Base-by-base conservation (phyloP, 176 grass and related monocot genomes). In the Pontederia paniculata region DNA sequence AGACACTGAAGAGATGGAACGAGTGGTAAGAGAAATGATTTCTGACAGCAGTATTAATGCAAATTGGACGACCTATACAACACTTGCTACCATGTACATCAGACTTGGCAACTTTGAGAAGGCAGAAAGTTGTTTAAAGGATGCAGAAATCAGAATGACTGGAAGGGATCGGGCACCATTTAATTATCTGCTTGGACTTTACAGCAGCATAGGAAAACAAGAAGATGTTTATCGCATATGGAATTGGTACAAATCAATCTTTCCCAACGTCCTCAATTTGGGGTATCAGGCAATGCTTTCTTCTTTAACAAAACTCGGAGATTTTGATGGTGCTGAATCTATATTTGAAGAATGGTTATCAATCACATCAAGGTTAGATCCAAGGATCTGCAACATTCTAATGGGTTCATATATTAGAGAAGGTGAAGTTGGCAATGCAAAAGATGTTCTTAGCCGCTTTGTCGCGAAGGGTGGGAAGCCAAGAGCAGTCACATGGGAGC, bases 191-290 rank as follows among this genome's bases (percentile, higher is more conserved):
- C 76, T 96, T 37, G 78, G 63, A 19, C 77, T 89, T 14, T 89
- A 96, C 76, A 77, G 77, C 23, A 79, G 63, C 45, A 81, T 96
- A 57, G 79, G 68, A 18, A 96, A 79, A 77, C 78, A 72, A 48
- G 91, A 89, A 77, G 86, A 96, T 51, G 64, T 90, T 17, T 96
- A 87, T 68, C 80, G 77, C 17, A 74, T 87, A 56, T 96, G 91
- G 91, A 96, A 79, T 54, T 83, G 79, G 91, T 96, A 96, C 17
- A 96, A 87, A 70, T 78, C 80, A 63, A 87, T 67, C 65, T 96
- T 96, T 70, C 68, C 59, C 21, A 68, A 55, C 65, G 81, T 83
- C 70, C 74, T 87, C 59, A 96, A 96, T 67, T 63, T 76, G 21
- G 91, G 91, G 47, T 96, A 96, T 52, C 83, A 81, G 25, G 62